phyloP scores from a whole-genome alignment of 495 filamentous ascomycete species.

The Lindgomyces ingoldianus region DNA sequence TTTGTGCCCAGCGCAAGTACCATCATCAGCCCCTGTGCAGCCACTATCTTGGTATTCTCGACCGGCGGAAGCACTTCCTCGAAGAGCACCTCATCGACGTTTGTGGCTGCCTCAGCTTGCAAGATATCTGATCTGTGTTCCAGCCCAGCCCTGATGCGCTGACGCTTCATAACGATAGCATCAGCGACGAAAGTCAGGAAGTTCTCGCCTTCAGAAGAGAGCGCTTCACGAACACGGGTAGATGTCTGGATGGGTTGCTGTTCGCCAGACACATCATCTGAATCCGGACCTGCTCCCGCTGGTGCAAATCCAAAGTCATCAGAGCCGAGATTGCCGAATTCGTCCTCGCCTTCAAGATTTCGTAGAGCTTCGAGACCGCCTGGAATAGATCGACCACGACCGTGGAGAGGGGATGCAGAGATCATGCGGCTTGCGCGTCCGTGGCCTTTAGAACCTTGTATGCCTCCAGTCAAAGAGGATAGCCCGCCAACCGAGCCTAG shows the following conservation, averaged over 20 bases:
- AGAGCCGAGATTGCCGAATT: conserved; percentile 13
- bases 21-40: conserved; percentile 74
- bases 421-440: conserved; percentile 52
- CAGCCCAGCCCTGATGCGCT: conserved; percentile 44
- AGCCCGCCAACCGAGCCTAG: conserved; percentile 28
- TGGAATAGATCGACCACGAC: conserved; percentile 46
- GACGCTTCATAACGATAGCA: conserved; percentile 39
- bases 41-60: conserved; percentile 58
- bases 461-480: conserved; percentile 43
- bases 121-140: conserved; percentile 39
- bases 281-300: conserved; percentile 1
- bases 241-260: conserved; percentile 49
- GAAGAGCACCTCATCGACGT: conserved; percentile 53
- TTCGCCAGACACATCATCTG: conserved; percentile 45
- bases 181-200: conserved; percentile 62
- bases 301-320: conserved; percentile 22
- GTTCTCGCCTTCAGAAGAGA: conserved; percentile 60
- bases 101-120: conserved; percentile 44
- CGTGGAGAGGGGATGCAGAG: conserved; percentile 64
- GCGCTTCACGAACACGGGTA: conserved; percentile 50
- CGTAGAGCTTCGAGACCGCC: conserved; percentile 48
- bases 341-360: conserved; percentile 45
- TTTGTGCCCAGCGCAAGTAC: conserved; percentile 69
- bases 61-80: conserved; percentile 59
- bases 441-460: conserved; percentile 37